phyloP scores from a whole-genome alignment of 164 flowering plant species.

The Litsea cubeba region DNA sequence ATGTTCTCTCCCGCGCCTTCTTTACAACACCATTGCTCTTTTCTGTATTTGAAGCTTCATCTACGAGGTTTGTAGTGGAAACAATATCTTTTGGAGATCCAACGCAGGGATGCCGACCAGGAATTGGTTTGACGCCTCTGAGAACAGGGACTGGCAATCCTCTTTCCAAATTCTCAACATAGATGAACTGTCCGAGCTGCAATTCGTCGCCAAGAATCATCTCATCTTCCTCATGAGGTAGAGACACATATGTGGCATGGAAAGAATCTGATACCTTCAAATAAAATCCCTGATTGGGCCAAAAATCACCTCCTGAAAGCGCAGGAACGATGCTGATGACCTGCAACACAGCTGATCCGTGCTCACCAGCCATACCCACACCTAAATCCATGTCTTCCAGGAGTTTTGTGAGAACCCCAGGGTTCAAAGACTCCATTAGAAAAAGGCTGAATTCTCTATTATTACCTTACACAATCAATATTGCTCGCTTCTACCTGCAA shows the following conservation, averaged over 20 bases:
- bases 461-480: background rate
- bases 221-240: slow-evolving; percentile 53
- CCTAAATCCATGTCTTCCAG: slow-evolving; percentile 37
- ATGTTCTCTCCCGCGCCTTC: slow-evolving; percentile 12
- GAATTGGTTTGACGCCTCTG: slow-evolving; percentile 43
- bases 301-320: slow-evolving; percentile 49
- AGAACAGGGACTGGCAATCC: slow-evolving; percentile 56
- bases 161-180: slow-evolving; percentile 44
- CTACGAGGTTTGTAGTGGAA: slow-evolving; percentile 12
- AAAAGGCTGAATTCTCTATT: background rate
- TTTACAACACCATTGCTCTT: slow-evolving; percentile 10
- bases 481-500: too few relatives aligned
- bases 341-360: slow-evolving; percentile 43
- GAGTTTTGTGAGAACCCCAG: slow-evolving; percentile 61
- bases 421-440: slow-evolving; percentile 40
- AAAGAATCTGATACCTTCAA: slow-evolving; percentile 65
- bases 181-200: slow-evolving; percentile 62
- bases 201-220: slow-evolving; percentile 46
- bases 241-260: slow-evolving; percentile 51
- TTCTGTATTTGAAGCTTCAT: slow-evolving; percentile 8
- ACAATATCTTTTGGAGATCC: slow-evolving; percentile 53
- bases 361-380: slow-evolving; percentile 13
- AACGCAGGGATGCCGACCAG: slow-evolving; percentile 46
- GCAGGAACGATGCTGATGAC: slow-evolving; percentile 61
- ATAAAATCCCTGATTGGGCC: slow-evolving; percentile 68